Evolutionary conservation across 2,329 filamentous ascomycete genomes (phyloP).

Genomic region (Claviceps paspali): DNA sequence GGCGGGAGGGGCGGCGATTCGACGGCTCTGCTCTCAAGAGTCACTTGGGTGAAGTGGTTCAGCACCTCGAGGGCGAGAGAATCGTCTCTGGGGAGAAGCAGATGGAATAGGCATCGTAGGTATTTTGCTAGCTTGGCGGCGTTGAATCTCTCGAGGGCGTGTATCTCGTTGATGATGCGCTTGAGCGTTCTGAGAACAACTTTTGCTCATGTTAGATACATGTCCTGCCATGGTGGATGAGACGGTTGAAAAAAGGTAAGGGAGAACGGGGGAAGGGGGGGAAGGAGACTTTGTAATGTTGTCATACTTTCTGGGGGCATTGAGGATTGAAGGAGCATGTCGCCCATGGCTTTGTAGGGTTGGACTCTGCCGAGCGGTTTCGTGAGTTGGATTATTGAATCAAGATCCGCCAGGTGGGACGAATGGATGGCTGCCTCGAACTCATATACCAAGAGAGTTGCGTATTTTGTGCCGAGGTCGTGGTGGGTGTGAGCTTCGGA

Average conservation of each 20-base stretch:
- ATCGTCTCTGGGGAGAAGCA: constrained; percentile 43
- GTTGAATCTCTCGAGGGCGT: constrained; percentile 39
- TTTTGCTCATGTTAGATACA: neutral
- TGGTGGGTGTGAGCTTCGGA: constrained; percentile 27
- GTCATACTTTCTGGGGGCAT: constrained; percentile 35
- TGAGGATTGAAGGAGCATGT: constrained; percentile 42
- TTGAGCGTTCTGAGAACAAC: constrained; percentile 40
- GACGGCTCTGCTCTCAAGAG: constrained; percentile 30
- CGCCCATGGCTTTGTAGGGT: constrained; percentile 48
- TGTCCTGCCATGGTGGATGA: too few species aligned
- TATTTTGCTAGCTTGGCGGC: constrained; percentile 54
- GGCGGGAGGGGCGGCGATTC: constrained; percentile 38
- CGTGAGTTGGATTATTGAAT: constrained; percentile 40
- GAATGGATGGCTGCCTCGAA: constrained; percentile 60
- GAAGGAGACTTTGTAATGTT: too few species aligned
- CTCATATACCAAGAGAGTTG: constrained; percentile 57
- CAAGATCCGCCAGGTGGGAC: constrained; percentile 51
- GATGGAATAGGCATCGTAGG: constrained; percentile 61
- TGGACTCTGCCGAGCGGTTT: constrained; percentile 26
- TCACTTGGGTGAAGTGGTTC: constrained; percentile 43
- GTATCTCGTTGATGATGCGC: constrained; percentile 55
- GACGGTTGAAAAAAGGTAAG: too few species aligned
- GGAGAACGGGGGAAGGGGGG: too few species aligned
- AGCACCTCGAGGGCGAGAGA: constrained; percentile 43
- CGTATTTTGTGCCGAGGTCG: constrained; percentile 47